Evolutionary conservation across 2,329 filamentous ascomycete species (phyloP), one percentile per base, ranked within the genome.

Genomic region (Alternaria incomplexa): DNA sequence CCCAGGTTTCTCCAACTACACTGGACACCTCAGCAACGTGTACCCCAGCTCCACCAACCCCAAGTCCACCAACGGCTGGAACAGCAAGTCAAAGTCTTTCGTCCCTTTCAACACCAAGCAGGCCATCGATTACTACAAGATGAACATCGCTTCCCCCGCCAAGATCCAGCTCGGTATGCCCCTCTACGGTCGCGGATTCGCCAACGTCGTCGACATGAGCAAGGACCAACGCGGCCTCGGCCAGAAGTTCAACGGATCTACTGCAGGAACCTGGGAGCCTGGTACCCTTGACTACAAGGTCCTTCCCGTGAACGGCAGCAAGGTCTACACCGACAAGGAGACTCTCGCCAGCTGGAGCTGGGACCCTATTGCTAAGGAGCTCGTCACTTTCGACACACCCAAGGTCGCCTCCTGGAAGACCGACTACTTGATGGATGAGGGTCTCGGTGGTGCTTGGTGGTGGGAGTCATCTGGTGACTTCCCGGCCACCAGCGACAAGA

Each of bases 1-100:
- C 1, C 60, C 64, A 10, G 91, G 89, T 3, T 97, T 93, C 92
- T 91, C 93, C 73, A 73, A 82, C n/a, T 79, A 77, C 17, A 85
- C 92, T 1, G 93, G 91, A 7, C 74, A 77, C 58, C 54, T 68
- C 23, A 73, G 69, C 64, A 77, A 77, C 60, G 66, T 74, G 8
- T 73, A 73, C 50, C 47, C 67, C 5, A 73, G 70, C 36, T 63
- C 52, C 40, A 57, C 26, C 32, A 67, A 69, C 46, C 67, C 69
- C 6, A 48, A 20, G 7, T 59, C 70, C n/a, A 77, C 74, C n/a
- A 59, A 74, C 30, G 66, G 66, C 36, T 68, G 66, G 66, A 50
- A 58, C 40, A 20, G 20, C 28, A 51, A 55, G 22, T 25, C 30
- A 11, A 22, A 63, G 11, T 25, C 48, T 3, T 66, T 62, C 20